These are phyloP conservation scores for Mollisia scopiformis DNA, from an alignment of 2,329 filamentous ascomycete genomes.

Conservation along the genomic window DNA sequence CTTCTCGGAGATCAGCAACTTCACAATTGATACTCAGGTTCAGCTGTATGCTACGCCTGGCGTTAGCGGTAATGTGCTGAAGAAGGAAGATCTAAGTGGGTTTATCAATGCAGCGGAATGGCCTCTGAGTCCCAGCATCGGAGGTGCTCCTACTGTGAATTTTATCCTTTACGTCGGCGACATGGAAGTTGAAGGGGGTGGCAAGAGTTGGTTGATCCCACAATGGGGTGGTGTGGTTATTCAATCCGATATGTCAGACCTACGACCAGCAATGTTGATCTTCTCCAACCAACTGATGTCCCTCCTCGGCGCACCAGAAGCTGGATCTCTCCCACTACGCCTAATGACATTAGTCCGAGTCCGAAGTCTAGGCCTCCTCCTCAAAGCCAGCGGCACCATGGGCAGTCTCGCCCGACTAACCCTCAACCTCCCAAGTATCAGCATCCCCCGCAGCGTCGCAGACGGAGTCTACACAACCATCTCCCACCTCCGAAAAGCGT, in stretches of 20 bases:
- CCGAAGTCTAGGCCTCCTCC: constrained; percentile 79
- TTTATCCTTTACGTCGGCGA: constrained; percentile 89
- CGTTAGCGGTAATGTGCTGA: constrained; percentile 64
- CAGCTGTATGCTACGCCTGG: constrained; percentile 84
- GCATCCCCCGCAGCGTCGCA: constrained; percentile 85
- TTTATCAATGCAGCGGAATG: constrained; percentile 99
- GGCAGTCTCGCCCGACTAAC: constrained; percentile 90
- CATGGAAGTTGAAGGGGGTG: constrained; percentile 47
- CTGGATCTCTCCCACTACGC: constrained; percentile 82
- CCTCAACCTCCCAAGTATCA: constrained; percentile 82
- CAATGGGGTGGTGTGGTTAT: constrained; percentile 88
- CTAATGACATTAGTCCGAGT: constrained; percentile 86
- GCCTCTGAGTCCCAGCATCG: constrained; percentile 94
- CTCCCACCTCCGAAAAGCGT: constrained; percentile 75
- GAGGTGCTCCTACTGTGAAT: constrained; percentile 90
- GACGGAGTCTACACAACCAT: constrained; percentile 83
- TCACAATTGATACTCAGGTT: constrained; percentile 94
- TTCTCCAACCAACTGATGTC: constrained; percentile 91
- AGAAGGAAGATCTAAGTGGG: constrained; percentile 84
- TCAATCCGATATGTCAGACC: constrained; percentile 57
- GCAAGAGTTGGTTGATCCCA: constrained; percentile 84
- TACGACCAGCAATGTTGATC: constrained; percentile 81
- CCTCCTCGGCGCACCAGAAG: constrained; percentile 81
- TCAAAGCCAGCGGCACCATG: constrained; percentile 89
- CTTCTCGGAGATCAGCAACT: constrained; percentile 84